Evolutionary conservation across 768 basidiomycete genomes (phyloP), one percentile per base, ranked within the genome.

Genomic region (Leccinum disarticulatum): DNA sequence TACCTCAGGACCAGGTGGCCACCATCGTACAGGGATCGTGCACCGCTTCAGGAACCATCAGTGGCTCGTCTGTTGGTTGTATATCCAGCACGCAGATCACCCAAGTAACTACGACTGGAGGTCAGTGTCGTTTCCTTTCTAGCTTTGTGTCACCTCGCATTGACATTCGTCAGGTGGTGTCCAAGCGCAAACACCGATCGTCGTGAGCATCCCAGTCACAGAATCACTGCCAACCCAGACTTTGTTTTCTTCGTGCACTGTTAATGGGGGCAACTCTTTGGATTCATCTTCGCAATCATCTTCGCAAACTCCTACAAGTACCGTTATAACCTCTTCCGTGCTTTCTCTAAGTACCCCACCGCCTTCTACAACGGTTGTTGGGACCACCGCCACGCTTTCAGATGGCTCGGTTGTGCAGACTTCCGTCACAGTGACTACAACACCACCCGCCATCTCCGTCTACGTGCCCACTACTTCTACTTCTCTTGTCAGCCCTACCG

Each of bases 371-470:
- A 43, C 77, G 30, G 71, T 75, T 0, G 70, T 72, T 30, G 49
- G 65, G 17, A 68, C 73, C 31, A 68, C 77, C 1, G 69, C 76
- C 10, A 82, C 80, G 0, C 73, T 77, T 25, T 36, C 76, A 17
- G 70, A 82, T 65, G 81, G 82, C 14, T 73, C 73, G 0, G 75
- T 81, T 22, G 67, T 76, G 14, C 62, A 73, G 13, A 69, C 77
- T 8, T 61, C 63, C 6, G 56, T 76, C 15, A 82, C 80, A 1
- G 50, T 75, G 27, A 75, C 77, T 1, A 73, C 79, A 0, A 78
- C 78, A 0, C 66, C 65, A 5, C 64, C 78, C 0, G 69, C 72
- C 2, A 71, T 72, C 28, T 54, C 73, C 17, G 59, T 79, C 49
- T 69, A 72, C 47, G 64, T 69, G 28, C 64, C 61, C 27, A 65